Evolutionary conservation across 2,329 filamentous ascomycete species (phyloP).

Genomic region (Stemphylium lycopersici): DNA sequence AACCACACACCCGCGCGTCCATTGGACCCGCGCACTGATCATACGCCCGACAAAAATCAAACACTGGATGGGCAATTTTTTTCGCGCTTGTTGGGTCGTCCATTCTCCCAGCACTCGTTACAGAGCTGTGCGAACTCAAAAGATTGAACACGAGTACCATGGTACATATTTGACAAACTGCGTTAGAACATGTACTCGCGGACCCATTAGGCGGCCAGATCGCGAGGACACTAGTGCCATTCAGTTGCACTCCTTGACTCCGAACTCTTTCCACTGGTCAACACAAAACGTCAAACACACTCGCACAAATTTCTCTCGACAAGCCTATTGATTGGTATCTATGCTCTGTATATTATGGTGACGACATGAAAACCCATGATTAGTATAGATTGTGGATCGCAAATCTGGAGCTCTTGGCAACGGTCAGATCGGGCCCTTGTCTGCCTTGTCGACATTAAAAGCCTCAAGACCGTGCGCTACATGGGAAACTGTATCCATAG

Average conservation of each 20-base stretch:
- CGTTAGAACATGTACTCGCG: constrained; percentile 1
- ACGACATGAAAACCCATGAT: constrained; percentile 21
- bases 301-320: neutral
- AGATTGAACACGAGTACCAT: constrained; percentile 2
- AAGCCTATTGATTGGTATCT: neutral
- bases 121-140: neutral
- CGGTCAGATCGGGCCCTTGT: constrained; percentile 25
- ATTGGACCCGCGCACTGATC: neutral
- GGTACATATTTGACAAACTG: constrained; percentile 1
- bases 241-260: neutral
- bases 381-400: constrained; percentile 8
- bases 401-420: constrained; percentile 32
- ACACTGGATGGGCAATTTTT: neutral
- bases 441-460: constrained; percentile 7
- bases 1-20: constrained; percentile 5
- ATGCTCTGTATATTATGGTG: constrained; percentile 10
- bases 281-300: neutral
- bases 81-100: neutral
- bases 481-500: constrained; percentile 8
- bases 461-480: constrained; percentile 5
- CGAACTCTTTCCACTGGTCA: neutral
- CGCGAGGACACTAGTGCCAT: neutral
- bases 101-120: neutral
- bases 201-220: neutral
- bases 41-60: neutral